Base-by-base conservation (phyloP, 306 rosid genomes). In the Citrullus mucosospermus region DNA sequence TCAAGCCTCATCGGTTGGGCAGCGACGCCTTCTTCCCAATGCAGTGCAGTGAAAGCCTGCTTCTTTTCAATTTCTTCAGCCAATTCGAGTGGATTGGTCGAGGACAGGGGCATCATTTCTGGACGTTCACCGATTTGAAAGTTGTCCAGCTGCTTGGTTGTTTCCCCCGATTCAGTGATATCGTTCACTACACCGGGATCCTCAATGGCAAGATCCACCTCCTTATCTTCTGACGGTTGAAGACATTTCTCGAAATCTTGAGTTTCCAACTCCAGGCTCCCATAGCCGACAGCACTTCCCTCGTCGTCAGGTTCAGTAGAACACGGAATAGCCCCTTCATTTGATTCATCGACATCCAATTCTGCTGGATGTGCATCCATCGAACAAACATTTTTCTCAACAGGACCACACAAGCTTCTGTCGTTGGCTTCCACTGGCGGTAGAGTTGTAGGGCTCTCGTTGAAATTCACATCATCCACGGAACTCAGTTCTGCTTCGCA, bases 1-100 rank as follows among this genome's bases (percentile, higher is more conserved):
- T 95, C 99, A 5, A 95, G 92, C 89, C 92, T 83, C 99, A 92
- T 92, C 56, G 99, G 99, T 84, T 91, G 99, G 58, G 99, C 97
- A 63, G 97, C 99, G 46, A 96, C 99, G 55, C 99, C 99, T 84
- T 87, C 99, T 82, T 92, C 97, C 93, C 86, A 91, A 76, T 95
- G 89, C 85, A 92, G 73, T 82, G 92, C 97, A 73, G 93, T 92
- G 11, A 94, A 95, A 87, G 99, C 99, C 59, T 90, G 91, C 77
- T 88, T 95, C 90, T 86, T 92, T 89, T 95, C 99, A 32, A 88
- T 80, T 80, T 92, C 96, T 82, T 92, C 99, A 0, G 99, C 99
- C 28, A 88, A 76, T 61, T 95, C 91, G 17, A 95, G 96, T 1
- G 97, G 92, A 85, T 87, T 92, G 82, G 72, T 81, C 8, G 69